Percentiles rank a stretch among this genome's conserved stretches.
Conservation (phyloP, 805 yeast genomes). For the Cyberlindnera samutprakarnensis region DNA sequence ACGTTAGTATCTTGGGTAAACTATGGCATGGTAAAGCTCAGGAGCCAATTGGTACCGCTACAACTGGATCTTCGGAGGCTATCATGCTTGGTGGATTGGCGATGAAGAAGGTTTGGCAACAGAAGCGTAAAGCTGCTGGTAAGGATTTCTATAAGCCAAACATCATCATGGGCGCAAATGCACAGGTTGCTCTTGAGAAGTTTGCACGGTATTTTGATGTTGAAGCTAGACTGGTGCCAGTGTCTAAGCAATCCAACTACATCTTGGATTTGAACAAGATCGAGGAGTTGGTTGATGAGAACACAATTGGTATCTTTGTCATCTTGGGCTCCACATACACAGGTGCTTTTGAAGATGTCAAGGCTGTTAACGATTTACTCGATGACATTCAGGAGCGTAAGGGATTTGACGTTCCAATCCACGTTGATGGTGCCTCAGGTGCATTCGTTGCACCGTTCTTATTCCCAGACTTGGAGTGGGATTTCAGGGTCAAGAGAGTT, state of each 20-base stretch:
- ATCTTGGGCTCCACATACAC: slow-evolving; percentile 90
- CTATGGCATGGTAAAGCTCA: slow-evolving; percentile 68
- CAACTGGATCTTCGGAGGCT: slow-evolving; percentile 93
- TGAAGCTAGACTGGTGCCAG: slow-evolving; percentile 70
- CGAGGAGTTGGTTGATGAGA: slow-evolving; percentile 69
- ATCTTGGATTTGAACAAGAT: slow-evolving; percentile 55
- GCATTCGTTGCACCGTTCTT: slow-evolving; percentile 83
- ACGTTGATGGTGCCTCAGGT: slow-evolving; percentile 92
- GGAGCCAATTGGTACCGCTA: slow-evolving; percentile 74
- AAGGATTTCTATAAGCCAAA: slow-evolving; percentile 62
- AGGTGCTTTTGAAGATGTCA: slow-evolving; percentile 83
- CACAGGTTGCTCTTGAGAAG: slow-evolving; percentile 91
- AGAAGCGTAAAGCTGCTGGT: slow-evolving; percentile 49
- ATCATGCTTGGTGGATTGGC: slow-evolving; percentile 92
- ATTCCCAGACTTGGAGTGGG: slow-evolving; percentile 76
- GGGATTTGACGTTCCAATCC: slow-evolving; percentile 70
- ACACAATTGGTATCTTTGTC: slow-evolving; percentile 86
- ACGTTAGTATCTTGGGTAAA: slow-evolving; percentile 71
- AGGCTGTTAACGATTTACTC: slow-evolving; percentile 49
- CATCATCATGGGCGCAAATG: slow-evolving; percentile 86
- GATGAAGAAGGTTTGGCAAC: slow-evolving; percentile 86
- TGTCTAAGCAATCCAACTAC: slow-evolving; percentile 51
- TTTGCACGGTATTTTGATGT: slow-evolving; percentile 93
- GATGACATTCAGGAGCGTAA: slow-evolving; percentile 61
- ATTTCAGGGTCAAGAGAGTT: slow-evolving; percentile 70